Percentiles rank a stretch among this genome's conserved stretches.
Conservation (phyloP, 2,329 filamentous ascomycete species). For the Botrytis medusae region DNA sequence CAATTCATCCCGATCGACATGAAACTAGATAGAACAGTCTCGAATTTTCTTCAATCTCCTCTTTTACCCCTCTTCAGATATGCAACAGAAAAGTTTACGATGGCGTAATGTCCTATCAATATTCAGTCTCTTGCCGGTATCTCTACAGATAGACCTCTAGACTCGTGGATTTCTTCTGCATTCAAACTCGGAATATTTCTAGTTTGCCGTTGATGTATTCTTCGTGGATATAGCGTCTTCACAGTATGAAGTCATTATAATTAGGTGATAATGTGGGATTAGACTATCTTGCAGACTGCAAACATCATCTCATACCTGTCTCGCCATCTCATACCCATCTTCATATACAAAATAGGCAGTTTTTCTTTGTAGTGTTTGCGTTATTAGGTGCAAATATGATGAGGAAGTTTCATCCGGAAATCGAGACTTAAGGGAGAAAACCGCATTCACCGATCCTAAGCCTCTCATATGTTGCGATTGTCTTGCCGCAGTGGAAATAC, state of each 20-base stretch:
- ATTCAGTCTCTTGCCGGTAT: neutral
- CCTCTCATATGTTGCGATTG: neutral
- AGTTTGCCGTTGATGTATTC: fast-evolving
- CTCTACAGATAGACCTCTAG: neutral
- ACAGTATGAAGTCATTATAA: neutral
- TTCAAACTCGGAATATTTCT: neutral
- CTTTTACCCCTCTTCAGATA: conserved; percentile 4
- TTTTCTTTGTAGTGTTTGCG: neutral
- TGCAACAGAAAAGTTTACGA: neutral
- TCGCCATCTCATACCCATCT: neutral
- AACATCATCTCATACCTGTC: neutral
- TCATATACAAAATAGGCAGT: neutral
- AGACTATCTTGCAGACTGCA: neutral
- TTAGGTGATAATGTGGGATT: neutral
- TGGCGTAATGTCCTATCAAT: neutral
- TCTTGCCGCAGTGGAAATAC: neutral
- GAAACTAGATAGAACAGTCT: neutral
- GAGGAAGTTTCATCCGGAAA: neutral
- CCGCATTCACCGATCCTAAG: neutral
- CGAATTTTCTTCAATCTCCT: neutral
- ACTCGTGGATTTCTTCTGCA: neutral
- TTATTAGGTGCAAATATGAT: neutral
- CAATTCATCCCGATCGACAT: neutral
- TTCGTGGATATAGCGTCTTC: neutral
- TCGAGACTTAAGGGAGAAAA: neutral